Evolutionary conservation across 305 asterid genomes (phyloP), one percentile per base, ranked within the genome.

Genomic region (Coffea humblotiana): DNA sequence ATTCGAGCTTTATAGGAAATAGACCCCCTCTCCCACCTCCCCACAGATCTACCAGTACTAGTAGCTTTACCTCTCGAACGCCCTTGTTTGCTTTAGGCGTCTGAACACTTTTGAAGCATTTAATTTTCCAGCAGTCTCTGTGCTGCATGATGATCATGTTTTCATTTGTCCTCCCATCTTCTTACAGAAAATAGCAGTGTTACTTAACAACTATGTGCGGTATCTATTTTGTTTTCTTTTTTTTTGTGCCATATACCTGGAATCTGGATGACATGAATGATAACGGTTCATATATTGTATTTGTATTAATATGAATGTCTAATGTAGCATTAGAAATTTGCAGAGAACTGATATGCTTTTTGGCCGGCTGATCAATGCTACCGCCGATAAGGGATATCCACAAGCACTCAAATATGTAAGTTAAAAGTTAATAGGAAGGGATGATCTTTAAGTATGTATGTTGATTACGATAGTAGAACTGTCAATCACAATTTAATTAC

Each of bases 11-110:
- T 81, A 29, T 79, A 64, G 82, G 79, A 2, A 81, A 65, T 80
- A 83, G 83, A 74, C 87, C 88, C 25, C 85, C 85, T 35, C 12
- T 67, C 11, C 83, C 84, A 32, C 83, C 82, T 65, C 86, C 88
- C 56, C 84, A 67, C 73, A 81, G 79, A 75, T 79, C 92, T 58
- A 48, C 77, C 1, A 74, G 83, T 27, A 49, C 86, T 0, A 54
- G 72, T 66, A 76, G 78, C 56, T 84, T 87, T 72, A 65, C 86
- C 58, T 78, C 79, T 73, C 86, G 73, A 68, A 73, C 83, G 37
- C 84, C 80, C 67, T 79, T 85, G 56, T 82, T 87, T 74, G 84
- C 86, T 83, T 86, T 27, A 54, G 81, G 82, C 63, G 68, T 75
- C 75, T 60, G 79, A 48, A 21, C 14, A 43, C 25, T 43, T 76